Conservation (phyloP, 2,329 filamentous ascomycete genomes). For the Aspergillus viridinutans region DNA sequence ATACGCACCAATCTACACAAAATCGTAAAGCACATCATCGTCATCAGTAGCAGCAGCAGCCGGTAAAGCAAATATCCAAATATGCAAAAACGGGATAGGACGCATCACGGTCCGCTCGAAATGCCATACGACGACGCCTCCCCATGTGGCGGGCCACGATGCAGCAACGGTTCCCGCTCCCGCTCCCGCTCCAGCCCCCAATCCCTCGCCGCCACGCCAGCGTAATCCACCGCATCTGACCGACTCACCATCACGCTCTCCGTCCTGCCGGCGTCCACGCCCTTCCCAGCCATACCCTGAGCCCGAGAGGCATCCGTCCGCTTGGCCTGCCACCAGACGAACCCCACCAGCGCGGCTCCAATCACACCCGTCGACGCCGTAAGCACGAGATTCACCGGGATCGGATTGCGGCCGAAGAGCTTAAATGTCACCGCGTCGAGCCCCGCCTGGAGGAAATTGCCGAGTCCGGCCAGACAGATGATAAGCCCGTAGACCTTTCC, state of each 20-base stretch:
- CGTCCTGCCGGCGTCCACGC: background rate
- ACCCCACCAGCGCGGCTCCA: constrained; percentile 63
- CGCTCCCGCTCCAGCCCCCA: constrained; percentile 18
- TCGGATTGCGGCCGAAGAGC: constrained; percentile 65
- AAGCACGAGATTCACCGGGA: constrained; percentile 71
- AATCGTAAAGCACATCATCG: background rate
- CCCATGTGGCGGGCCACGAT: background rate
- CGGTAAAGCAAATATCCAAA: no score
- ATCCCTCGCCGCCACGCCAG: constrained; percentile 10
- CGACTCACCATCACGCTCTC: background rate
- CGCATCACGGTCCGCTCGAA: background rate
- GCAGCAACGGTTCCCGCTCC: constrained; percentile 14
- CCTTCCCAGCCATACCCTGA: background rate
- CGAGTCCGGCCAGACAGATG: constrained; percentile 76
- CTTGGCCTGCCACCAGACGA: constrained; percentile 54
- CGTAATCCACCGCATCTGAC: background rate
- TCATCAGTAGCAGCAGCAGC: background rate
- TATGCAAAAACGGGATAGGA: background rate
- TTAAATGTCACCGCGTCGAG: constrained; percentile 75
- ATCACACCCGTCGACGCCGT: constrained; percentile 59
- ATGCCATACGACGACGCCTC: background rate
- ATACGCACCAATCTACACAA: background rate
- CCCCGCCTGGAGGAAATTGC: constrained; percentile 79
- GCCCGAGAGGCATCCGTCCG: constrained; percentile 12
- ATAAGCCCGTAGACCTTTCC: constrained; percentile 91